Evolutionary conservation across 768 basidiomycete genomes (phyloP), one percentile per base, ranked within the genome.

Genomic region (Boletus sensibilis): DNA sequence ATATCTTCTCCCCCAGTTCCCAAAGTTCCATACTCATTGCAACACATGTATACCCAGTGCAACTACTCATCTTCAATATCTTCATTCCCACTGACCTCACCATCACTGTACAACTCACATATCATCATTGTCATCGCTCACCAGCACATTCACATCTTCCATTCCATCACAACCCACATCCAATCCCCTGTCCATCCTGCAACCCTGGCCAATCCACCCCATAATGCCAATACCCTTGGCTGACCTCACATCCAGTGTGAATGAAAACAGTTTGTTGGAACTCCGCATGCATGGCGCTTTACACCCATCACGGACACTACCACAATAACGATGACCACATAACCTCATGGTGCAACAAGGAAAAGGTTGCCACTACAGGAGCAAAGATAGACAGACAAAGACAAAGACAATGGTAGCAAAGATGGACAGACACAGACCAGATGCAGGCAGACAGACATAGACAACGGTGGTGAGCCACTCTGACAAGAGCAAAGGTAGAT

Each of bases 201-300:
- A 72, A 50, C 70, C 70, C 0, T 72, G 73, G 56, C 70, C 70
- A 46, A 72, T 72, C 42, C 70, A 72, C 0, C 72, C 72, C 1
- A 72, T 72, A 55, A 72, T 72, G 10, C 70, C 64, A 9, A 72
- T 72, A 45, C 72, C 72, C 16, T 49, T 72, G 25, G 63, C 61
- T 3, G 70, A 72, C 2, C 63, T 72, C 53, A 34, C 72, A 2
- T 61, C 60, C 6, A 55, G 53, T 13, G 68, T 66, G 1, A 48
- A 57, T 29, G 72, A 67, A 8, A 21, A 21, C 25, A 37, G 42
- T 31, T 43, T 43, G 23, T 37, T 52, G 13, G 53, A 20, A 27
- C 48, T 53, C 7, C 44, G 25, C 9, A 38, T 41, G 11, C 53
- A 41, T n/a, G n/a, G n/a, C 13, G 50, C 40, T 40, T 53, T 54